Evolutionary conservation across 805 yeast species (phyloP), one percentile per base, ranked within the genome.

Genomic region (Saccharomycopsis sp.): DNA sequence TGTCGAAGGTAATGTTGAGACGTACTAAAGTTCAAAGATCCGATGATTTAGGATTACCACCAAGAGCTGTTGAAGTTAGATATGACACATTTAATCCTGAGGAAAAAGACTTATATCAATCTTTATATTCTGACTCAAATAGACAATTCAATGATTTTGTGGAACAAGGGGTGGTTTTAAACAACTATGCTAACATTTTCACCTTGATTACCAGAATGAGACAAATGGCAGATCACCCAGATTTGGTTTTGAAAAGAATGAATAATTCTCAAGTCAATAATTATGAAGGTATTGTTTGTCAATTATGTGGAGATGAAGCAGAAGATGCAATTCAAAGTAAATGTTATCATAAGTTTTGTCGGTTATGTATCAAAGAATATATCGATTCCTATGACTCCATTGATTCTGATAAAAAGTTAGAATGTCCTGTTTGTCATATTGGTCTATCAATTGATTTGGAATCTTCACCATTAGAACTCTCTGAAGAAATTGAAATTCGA

Each of bases 171-270:
- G 96, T 92, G 31, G 96, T 92, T 19, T 66, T 92, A 44, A 92
- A 92, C 61, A 92, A 92, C 58, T 92, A 92, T 62, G 98, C 98
- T 34, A 92, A 92, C 54, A 92, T 92, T 53, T 92, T 92, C 63
- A 88, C 97, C 0, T 69, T 92, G 42, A 88, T 92, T 53, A 92
- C 98, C 0, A 68, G 98, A 52, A 94, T 92, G 98, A 74, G 99
- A 52, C 98, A 92, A 60, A 66, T 92, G 51, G 97, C 98, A 0
- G 98, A 92, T 58, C 99, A 92, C 59, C 99, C 99, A 0, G 99
- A 92, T 61, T 65, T 92, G 47, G 96, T 92, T 1, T 64, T 92
- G 55, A 77, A 87, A 50, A 67, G 88, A 39, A 69, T 78, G 23
- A 72, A 72, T 3, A 56, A 57, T 28, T 59, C 52, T 18, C 49